A percentile compares a stretch with the other conserved stretches of the same genome.
phyloP scores from a whole-genome alignment of 305 asterid genomes.

The Fraxinus greggii region DNA sequence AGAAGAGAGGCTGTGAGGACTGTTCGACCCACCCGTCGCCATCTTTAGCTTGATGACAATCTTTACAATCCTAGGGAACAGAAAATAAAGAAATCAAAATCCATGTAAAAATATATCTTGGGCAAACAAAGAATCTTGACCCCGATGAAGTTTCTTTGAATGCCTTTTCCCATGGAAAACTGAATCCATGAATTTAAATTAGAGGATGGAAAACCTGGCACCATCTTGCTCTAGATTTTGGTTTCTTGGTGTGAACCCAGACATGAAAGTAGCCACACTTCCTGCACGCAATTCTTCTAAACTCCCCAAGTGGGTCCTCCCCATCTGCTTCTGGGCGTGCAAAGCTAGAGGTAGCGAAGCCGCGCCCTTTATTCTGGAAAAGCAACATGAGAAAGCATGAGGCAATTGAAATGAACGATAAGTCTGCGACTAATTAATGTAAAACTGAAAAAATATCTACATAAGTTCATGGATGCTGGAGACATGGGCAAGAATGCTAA shows the following conservation, averaged over 20 bases:
- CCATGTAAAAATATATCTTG: neutral
- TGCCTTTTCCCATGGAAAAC: neutral
- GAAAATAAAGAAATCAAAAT: conserved; percentile 25
- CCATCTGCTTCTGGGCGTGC: conserved; percentile 52
- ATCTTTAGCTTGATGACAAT: conserved; percentile 89
- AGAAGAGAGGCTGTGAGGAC: conserved; percentile 72
- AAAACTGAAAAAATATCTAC: neutral
- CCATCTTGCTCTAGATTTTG: conserved; percentile 93
- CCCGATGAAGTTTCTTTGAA: neutral
- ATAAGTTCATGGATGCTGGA: neutral
- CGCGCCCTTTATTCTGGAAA: conserved; percentile 60
- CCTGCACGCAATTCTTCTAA: conserved; percentile 72
- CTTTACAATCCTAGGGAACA: conserved; percentile 71
- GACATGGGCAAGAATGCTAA: neutral
- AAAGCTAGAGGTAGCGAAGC: conserved; percentile 49
- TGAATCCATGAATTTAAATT: neutral
- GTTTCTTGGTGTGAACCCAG: conserved; percentile 72
- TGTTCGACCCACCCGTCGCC: conserved; percentile 99
- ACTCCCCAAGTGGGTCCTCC: conserved; percentile 56
- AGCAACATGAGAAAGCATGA: conserved; percentile 12
- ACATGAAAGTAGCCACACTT: conserved; percentile 81
- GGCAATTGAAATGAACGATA: neutral
- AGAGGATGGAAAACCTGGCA: conserved; percentile 68
- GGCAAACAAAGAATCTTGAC: conserved; percentile 12
- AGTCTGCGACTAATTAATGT: neutral